phyloP scores from a whole-genome alignment of 192 early-diverging fungal species.

The Geranomyces michiganensis region DNA sequence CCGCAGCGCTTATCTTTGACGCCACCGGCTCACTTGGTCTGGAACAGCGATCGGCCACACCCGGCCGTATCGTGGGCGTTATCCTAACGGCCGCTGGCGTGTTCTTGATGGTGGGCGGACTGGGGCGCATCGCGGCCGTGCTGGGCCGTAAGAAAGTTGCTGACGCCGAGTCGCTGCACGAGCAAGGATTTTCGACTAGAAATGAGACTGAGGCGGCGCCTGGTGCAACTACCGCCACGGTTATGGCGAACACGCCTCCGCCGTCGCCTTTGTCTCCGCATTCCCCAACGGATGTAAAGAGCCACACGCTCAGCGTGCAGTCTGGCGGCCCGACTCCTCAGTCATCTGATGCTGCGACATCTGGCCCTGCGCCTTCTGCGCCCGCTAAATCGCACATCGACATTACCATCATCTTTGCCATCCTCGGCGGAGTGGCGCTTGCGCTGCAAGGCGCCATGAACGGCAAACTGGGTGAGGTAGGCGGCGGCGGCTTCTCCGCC shows the following conservation, averaged over 20 bases:
- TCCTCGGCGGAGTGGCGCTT: constrained; percentile 24
- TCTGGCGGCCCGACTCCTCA: background rate
- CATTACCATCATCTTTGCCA: constrained; percentile 19
- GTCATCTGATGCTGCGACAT: background rate
- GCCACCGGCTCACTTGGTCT: constrained; percentile 21
- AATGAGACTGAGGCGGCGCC: background rate
- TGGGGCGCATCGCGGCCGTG: too few relatives aligned
- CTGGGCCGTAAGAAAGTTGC: too few relatives aligned
- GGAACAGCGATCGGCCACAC: constrained; percentile 20
- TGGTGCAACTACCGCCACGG: background rate
- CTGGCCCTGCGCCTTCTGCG: background rate
- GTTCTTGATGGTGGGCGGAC: constrained; percentile 18
- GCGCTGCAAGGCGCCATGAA: constrained; percentile 37
- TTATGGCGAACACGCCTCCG: too few relatives aligned
- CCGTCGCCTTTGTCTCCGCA: background rate
- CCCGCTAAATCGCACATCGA: constrained; percentile 1
- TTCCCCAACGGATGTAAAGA: background rate
- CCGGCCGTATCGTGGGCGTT: constrained; percentile 27
- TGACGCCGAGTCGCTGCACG: background rate
- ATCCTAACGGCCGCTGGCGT: constrained; percentile 24
- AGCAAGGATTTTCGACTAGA: background rate
- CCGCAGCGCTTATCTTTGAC: constrained; percentile 30
- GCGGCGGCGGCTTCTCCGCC: constrained; percentile 11
- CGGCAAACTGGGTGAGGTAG: constrained; percentile 20
- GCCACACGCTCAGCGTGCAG: background rate